These are phyloP conservation scores for Tirmania nivea DNA, from an alignment of 495 filamentous ascomycete species.

Conservation along the genomic window DNA sequence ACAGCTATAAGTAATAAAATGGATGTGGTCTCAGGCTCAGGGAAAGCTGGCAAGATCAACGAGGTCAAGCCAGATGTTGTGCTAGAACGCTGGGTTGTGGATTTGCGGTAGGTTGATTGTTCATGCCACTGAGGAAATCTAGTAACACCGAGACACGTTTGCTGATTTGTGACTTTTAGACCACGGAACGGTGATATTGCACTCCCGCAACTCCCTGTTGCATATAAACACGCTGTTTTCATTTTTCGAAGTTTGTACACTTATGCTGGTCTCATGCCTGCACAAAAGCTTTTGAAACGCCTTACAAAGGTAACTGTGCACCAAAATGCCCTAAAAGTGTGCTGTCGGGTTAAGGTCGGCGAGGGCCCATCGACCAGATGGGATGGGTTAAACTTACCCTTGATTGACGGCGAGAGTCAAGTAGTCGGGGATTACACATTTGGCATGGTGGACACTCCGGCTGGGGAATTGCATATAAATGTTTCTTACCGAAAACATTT, in stretches of 20 bases:
- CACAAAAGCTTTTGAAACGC: conserved; percentile 65
- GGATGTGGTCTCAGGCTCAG: not conserved
- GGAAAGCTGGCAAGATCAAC: not conserved
- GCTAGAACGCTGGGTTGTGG: conserved; percentile 74
- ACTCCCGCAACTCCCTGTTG: conserved; percentile 42
- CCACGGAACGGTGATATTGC: conserved; percentile 7
- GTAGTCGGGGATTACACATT: conserved; percentile 59
- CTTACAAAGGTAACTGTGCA: conserved; percentile 41
- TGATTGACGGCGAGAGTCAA: conserved; percentile 43
- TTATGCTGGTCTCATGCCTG: conserved; percentile 59
- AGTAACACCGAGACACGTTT: not conserved
- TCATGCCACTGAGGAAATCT: not conserved
- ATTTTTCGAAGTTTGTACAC: conserved; percentile 85
- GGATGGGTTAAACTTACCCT: conserved; percentile 48
- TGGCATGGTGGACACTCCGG: conserved; percentile 61
- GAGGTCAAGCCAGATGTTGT: conserved; percentile 39
- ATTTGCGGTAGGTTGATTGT: conserved; percentile 30
- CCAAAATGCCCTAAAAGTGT: conserved; percentile 41
- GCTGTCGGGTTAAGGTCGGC: conserved; percentile 55
- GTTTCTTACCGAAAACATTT: conserved; percentile 71
- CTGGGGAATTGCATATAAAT: conserved; percentile 57
- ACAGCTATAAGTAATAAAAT: conserved; percentile 50
- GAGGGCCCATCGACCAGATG: conserved; percentile 23
- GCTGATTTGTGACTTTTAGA: too few relatives aligned
- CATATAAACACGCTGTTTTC: conserved; percentile 90